Evolutionary conservation across 306 rosid genomes (phyloP).

Genomic region (Trifolium subterraneum): DNA sequence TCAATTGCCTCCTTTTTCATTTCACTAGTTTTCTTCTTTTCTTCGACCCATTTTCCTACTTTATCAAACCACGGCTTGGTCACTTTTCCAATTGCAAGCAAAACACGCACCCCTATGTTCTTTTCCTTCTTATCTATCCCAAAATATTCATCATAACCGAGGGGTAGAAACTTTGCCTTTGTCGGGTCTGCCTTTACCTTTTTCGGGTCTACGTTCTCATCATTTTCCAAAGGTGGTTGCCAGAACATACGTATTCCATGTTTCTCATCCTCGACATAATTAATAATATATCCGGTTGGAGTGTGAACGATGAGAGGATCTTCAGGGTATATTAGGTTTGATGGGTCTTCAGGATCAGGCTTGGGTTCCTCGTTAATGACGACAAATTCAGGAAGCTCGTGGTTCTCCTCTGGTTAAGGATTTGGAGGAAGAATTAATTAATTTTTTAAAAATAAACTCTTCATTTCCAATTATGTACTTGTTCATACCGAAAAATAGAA

Average conservation of each 20-base stretch:
- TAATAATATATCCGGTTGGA: slow-evolving; percentile 76
- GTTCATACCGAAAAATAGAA: background rate
- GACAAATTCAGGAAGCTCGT: slow-evolving; percentile 71
- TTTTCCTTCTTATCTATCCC: slow-evolving; percentile 44
- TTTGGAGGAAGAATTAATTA: slow-evolving; percentile 42
- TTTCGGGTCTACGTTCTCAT: slow-evolving; percentile 71
- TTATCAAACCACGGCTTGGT: slow-evolving; percentile 60
- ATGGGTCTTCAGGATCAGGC: slow-evolving; percentile 90
- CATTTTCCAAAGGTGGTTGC: slow-evolving; percentile 78
- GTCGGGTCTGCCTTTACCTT: slow-evolving; percentile 64
- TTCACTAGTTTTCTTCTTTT: slow-evolving; percentile 64
- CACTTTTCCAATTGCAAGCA: slow-evolving; percentile 57
- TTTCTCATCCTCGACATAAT: slow-evolving; percentile 79
- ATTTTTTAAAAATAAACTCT: slow-evolving; percentile 2
- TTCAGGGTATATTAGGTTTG: slow-evolving; percentile 68
- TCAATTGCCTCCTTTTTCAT: slow-evolving; percentile 55
- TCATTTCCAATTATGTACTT: background rate
- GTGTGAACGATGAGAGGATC: slow-evolving; percentile 90
- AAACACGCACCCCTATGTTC: slow-evolving; percentile 45
- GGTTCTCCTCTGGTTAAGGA: slow-evolving; percentile 63
- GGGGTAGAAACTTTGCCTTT: slow-evolving; percentile 75
- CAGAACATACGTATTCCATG: slow-evolving; percentile 84
- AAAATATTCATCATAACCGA: slow-evolving; percentile 84
- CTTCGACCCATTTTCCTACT: slow-evolving; percentile 69
- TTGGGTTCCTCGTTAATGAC: slow-evolving; percentile 82